These are phyloP conservation scores for Magnusiomyces tetraspermus DNA, from an alignment of 1,139 yeast genomes.

Conservation along the genomic window DNA sequence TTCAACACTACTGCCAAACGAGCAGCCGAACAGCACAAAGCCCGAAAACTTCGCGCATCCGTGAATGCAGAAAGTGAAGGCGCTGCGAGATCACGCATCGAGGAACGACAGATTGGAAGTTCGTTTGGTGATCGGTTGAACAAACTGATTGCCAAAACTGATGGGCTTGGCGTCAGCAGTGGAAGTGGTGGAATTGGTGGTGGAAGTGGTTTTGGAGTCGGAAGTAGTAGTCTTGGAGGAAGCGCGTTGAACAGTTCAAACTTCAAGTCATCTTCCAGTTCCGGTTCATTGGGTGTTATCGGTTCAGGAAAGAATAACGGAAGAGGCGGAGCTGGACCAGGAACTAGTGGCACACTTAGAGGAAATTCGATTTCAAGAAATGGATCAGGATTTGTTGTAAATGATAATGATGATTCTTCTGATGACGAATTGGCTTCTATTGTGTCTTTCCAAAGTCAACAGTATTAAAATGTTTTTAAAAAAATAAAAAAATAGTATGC, in stretches of 20 bases:
- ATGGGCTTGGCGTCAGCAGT: not conserved
- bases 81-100: not conserved
- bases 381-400: conserved; percentile 15
- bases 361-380: too few relatives aligned
- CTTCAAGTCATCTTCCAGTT: not conserved
- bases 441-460: conserved; percentile 39
- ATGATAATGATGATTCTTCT: conserved; percentile 27
- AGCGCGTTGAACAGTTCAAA: not conserved
- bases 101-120: conserved; percentile 29
- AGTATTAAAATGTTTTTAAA: too few relatives aligned
- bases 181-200: not conserved
- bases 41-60: not conserved
- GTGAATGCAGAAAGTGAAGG: not conserved
- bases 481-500: too few relatives aligned
- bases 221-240: not conserved
- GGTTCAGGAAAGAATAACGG: not conserved
- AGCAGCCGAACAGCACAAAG: not conserved
- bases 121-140: conserved; percentile 40
- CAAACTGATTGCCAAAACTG: conserved; percentile 22
- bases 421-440: conserved; percentile 44
- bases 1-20: not conserved
- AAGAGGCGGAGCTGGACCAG: not conserved
- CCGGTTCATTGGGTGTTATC: not conserved
- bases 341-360: too few relatives aligned
- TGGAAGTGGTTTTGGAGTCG: too few relatives aligned